Conservation (phyloP, 2,329 filamentous ascomycete genomes). For the Tolypocladium tundrense region DNA sequence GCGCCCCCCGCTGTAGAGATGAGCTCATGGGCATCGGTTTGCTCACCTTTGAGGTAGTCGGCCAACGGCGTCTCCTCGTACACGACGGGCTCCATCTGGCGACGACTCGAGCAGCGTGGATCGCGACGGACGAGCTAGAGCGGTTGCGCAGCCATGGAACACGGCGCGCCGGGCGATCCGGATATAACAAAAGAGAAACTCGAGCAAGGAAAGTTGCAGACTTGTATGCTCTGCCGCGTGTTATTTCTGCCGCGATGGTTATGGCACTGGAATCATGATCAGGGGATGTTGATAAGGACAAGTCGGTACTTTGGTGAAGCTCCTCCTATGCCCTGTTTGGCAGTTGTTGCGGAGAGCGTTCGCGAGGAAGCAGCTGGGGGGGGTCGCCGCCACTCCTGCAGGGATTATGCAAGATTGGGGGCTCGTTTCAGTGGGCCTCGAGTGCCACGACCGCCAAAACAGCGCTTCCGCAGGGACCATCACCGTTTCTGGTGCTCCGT, state of each 20-base stretch:
- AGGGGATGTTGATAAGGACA: not conserved
- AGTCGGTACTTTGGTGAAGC: not conserved
- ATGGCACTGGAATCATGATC: not conserved
- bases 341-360: not conserved
- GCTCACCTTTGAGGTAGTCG: slow-evolving; percentile 74
- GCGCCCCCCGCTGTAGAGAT: not conserved
- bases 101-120: slow-evolving; percentile 14
- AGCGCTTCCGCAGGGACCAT: not conserved
- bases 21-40: not conserved
- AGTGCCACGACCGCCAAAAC: not conserved
- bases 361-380: not conserved
- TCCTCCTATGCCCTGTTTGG: not conserved
- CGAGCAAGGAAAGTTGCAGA: not conserved
- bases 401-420: not conserved
- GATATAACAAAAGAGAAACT: not conserved
- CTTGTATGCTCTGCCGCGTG: not conserved
- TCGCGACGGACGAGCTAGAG: slow-evolving; percentile 15
- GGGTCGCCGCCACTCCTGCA: not conserved
- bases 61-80: slow-evolving; percentile 82
- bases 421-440: not conserved
- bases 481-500: not conserved
- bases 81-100: slow-evolving; percentile 69
- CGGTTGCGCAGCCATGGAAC: slow-evolving; percentile 14
- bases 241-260: not conserved
- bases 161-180: not conserved